These are phyloP conservation scores for Yamadazyma atlantica DNA, from an alignment of 1,139 yeast species.

Conservation along the genomic window DNA sequence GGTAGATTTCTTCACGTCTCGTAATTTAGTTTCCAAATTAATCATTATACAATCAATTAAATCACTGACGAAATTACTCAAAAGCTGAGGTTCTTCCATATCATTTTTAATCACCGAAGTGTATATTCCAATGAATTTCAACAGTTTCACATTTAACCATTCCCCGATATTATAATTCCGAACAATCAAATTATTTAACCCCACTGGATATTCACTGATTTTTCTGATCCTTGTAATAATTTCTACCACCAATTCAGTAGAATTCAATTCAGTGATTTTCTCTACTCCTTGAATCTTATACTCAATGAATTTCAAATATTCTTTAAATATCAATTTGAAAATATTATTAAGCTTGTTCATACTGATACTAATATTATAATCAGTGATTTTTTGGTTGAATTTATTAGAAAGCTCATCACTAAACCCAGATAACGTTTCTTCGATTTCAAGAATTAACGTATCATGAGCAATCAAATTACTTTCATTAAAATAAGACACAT, in stretches of 20 bases:
- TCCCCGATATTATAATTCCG: conserved; percentile 52
- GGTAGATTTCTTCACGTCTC: conserved; percentile 48
- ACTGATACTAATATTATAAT: conserved; percentile 14
- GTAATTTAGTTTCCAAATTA: conserved; percentile 55
- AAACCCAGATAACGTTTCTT: conserved; percentile 23
- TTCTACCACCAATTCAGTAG: conserved; percentile 70
- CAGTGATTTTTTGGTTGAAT: conserved; percentile 11
- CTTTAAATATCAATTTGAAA: conserved; percentile 48
- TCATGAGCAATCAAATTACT: conserved; percentile 24
- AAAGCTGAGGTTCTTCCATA: conserved; percentile 37
- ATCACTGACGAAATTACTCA: conserved; percentile 70
- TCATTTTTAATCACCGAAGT: conserved; percentile 45
- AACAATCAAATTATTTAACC: conserved; percentile 53
- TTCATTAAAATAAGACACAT: conserved; percentile 14
- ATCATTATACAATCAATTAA: conserved; percentile 71
- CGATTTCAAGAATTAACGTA: conserved; percentile 45
- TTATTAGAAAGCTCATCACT: conserved; percentile 6
- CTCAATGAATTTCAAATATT: conserved; percentile 57
- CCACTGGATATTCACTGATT: conserved; percentile 60
- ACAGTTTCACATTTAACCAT: conserved; percentile 66
- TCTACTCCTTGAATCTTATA: conserved; percentile 43
- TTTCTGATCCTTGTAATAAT: conserved; percentile 60
- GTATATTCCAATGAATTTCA: conserved; percentile 50
- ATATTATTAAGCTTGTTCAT: conserved; percentile 19
- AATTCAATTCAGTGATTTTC: conserved; percentile 56